Conservation (phyloP, 257 asterid species). For the Vinca minor region DNA sequence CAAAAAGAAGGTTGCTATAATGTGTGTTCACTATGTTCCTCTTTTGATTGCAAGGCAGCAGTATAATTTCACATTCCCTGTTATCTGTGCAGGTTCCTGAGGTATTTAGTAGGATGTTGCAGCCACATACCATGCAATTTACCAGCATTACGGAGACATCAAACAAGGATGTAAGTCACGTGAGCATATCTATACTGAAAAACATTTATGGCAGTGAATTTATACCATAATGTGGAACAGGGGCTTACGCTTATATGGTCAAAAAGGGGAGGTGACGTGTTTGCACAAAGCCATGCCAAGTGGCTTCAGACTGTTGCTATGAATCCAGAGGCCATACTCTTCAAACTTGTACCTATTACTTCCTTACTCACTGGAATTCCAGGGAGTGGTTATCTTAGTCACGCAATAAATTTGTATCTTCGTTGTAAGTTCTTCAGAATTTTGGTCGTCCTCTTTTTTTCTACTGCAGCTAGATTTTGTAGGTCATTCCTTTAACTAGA, state of each 20-base stretch:
- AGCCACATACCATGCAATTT: slow-evolving; percentile 86
- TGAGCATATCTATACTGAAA: slow-evolving; percentile 9
- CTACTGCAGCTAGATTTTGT: background rate
- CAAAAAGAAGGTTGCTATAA: slow-evolving; percentile 43
- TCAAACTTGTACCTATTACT: slow-evolving; percentile 88
- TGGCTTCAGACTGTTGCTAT: slow-evolving; percentile 97
- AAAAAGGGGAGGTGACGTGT: slow-evolving; percentile 97
- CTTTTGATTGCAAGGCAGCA: slow-evolving; percentile 1
- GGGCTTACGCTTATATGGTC: slow-evolving; percentile 97
- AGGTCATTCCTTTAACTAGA: background rate
- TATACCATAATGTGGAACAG: slow-evolving; percentile 33
- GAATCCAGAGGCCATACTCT: slow-evolving; percentile 82
- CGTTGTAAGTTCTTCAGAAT: slow-evolving; percentile 52
- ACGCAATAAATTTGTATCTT: slow-evolving; percentile 86
- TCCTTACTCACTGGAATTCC: slow-evolving; percentile 93
- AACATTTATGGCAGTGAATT: slow-evolving; percentile 16
- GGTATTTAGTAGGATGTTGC: slow-evolving; percentile 87
- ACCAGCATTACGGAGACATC: slow-evolving; percentile 92
- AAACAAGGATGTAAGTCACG: slow-evolving; percentile 78
- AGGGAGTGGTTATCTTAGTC: slow-evolving; percentile 98
- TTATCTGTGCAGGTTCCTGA: slow-evolving; percentile 63
- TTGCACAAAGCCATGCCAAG: slow-evolving; percentile 92
- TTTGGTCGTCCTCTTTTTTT: background rate
- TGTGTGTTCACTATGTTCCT: background rate
- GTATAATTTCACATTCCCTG: slow-evolving; percentile 17